Evolutionary conservation across 1,139 yeast genomes (phyloP).

Genomic region (Cylindricascospora bacillispora): DNA sequence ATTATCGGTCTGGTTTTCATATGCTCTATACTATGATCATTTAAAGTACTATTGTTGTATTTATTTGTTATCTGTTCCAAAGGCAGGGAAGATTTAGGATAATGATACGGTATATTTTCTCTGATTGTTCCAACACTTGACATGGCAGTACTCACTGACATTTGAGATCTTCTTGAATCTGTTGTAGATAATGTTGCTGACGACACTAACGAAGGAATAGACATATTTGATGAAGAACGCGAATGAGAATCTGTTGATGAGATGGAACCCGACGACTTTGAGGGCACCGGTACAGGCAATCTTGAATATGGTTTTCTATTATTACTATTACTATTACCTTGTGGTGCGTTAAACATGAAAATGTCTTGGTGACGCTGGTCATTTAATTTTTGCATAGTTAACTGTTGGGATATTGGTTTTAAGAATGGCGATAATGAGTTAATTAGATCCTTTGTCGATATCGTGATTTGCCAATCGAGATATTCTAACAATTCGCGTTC

Average conservation of each 20-base stretch:
- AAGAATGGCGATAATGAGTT: slow-evolving; percentile 64
- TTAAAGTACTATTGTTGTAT: slow-evolving; percentile 2
- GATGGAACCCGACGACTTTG: no score
- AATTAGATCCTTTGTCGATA: slow-evolving; percentile 57
- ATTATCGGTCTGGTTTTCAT: slow-evolving; percentile 12
- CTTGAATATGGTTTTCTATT: slow-evolving; percentile 31
- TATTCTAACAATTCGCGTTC: slow-evolving; percentile 77
- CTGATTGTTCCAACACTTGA: slow-evolving; percentile 4
- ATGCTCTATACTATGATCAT: slow-evolving; percentile 1
- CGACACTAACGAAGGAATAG: slow-evolving; percentile 19
- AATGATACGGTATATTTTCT: neutral
- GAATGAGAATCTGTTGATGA: no score
- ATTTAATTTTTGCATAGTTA: slow-evolving; percentile 15
- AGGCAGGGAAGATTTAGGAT: slow-evolving; percentile 1
- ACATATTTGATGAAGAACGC: slow-evolving; percentile 13
- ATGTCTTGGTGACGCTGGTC: slow-evolving; percentile 7
- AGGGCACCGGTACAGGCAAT: no score
- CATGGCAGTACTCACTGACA: slow-evolving; percentile 3
- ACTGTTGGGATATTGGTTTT: slow-evolving; percentile 44
- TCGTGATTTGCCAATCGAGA: slow-evolving; percentile 71
- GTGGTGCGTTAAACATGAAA: slow-evolving; percentile 1
- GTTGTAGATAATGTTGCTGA: slow-evolving; percentile 16
- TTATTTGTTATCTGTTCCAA: slow-evolving; percentile 4
- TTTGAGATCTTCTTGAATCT: slow-evolving; percentile 10
- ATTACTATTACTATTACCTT: slow-evolving; percentile 1